Evolutionary conservation across 345 rosid species (phyloP).

Genomic region (Viola odorata): DNA sequence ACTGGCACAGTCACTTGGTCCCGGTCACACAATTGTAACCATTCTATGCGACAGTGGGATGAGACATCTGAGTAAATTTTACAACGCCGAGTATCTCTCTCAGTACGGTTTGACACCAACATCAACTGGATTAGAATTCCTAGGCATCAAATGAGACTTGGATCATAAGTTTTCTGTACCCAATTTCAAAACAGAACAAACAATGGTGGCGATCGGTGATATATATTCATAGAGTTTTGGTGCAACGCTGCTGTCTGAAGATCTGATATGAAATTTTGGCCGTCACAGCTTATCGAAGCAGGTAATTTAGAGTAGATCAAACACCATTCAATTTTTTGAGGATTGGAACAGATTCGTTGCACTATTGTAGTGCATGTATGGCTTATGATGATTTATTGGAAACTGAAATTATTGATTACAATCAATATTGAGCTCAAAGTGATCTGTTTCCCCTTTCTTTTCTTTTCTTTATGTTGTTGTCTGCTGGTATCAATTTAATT

Average conservation of each 20-base stretch:
- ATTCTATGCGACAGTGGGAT: conserved; percentile 90
- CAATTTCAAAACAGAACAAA: too few species aligned
- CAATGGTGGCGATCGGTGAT: too few species aligned
- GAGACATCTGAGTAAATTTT: conserved; percentile 93
- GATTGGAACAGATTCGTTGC: background rate
- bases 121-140: conserved; percentile 64
- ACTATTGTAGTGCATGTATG: background rate
- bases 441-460: too few species aligned
- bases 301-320: background rate
- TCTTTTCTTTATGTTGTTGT: too few species aligned
- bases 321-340: background rate
- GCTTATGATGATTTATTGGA: background rate
- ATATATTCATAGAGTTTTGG: too few species aligned
- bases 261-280: conserved; percentile 5
- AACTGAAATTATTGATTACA: too few species aligned
- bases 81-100: conserved; percentile 52
- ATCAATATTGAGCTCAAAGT: too few species aligned
- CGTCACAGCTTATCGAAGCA: background rate
- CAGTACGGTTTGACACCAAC: conserved; percentile 59
- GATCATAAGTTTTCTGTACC: too few species aligned
- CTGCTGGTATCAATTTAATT: too few species aligned
- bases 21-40: conserved; percentile 85
- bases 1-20: conserved; percentile 75
- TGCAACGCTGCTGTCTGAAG: background rate
- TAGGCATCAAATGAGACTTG: conserved; percentile 35